Evolutionary conservation across 768 basidiomycete species (phyloP), one percentile per base, ranked within the genome.

Genomic region (Hericium alpestre): DNA sequence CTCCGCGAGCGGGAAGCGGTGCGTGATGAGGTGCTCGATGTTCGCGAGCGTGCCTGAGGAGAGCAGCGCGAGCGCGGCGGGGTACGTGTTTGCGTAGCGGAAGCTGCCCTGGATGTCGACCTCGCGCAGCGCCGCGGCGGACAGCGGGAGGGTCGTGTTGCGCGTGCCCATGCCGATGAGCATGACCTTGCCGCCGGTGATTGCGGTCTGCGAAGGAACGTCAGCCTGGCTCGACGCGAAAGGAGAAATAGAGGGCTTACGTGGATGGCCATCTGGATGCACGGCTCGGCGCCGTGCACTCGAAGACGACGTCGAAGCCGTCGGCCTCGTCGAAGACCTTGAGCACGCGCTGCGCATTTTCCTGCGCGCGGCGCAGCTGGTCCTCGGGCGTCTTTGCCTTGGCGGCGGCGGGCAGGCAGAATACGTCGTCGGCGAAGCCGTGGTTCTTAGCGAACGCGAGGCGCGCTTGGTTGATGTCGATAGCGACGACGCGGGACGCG

Each of bases 161-260:
- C 86, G 81, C 15, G 91, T 82, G 63, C 95, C 95, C 95, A 98
- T 98, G 20, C 95, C 95, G 61, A 98, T 83, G 65, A 93, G 87
- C 78, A 92, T 85, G 56, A 96, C 90, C 67, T 87, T 91, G 52
- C 91, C 90, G 53, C 93, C 94, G 16, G 88, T 76, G 53, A 79
- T 75, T 15, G 93, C 91, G 64, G 85, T 81, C 91, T 93, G 69
- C 38, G 57, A 52, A 38, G 47, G 52, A 54, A 57, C 60, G 58
- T 52, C 59, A 51, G 57, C 38, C 27, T 53, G 53, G 56, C 48
- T 37, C 49, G 6, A 51, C 23, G 55, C 46, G 40, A 51, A 40
- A 47, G 27, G 20, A 23, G 48, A 61, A 38, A 46, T 56, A 61
- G 61, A 61, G 53, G 23, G 78, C 91, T 77, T 73, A 93, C 91